Evolutionary conservation across 495 filamentous ascomycete species (phyloP).

Genomic region (Thermothielavioides terrestris): DNA sequence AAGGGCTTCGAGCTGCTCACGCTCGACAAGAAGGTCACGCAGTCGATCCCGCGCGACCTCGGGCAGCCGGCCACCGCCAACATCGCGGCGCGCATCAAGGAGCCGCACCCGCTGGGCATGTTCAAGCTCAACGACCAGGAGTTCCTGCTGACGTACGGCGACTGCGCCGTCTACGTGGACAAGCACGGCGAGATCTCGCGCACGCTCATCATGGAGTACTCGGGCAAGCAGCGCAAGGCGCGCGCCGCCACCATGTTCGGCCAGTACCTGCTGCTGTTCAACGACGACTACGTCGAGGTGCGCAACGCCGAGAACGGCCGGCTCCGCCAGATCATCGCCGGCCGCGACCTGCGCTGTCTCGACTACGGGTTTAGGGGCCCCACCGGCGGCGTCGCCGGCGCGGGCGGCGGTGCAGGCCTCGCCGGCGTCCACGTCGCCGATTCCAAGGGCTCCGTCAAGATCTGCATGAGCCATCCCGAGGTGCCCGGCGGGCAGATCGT

Average conservation of each 20-base stretch:
- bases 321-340: constrained; percentile 86
- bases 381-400: constrained; percentile 27
- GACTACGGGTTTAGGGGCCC: constrained; percentile 69
- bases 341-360: constrained; percentile 74
- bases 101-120: constrained; percentile 85
- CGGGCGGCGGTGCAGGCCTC: not conserved
- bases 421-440: constrained; percentile 18
- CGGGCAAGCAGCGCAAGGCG: constrained; percentile 78
- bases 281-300: constrained; percentile 87
- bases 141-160: constrained; percentile 87
- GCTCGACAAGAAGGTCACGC: constrained; percentile 89
- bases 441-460: constrained; percentile 65
- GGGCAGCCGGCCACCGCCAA: constrained; percentile 62
- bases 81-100: constrained; percentile 71
- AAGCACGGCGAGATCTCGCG: constrained; percentile 93
- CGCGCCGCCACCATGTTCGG: constrained; percentile 66
- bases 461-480: constrained; percentile 92
- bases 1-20: constrained; percentile 95
- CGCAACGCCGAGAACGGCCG: constrained; percentile 94
- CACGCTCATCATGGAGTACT: constrained; percentile 93
- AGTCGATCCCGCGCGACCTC: constrained; percentile 75
- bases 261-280: constrained; percentile 73
- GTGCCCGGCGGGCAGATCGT: constrained; percentile 72
- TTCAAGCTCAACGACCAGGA: constrained; percentile 89
- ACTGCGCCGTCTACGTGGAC: constrained; percentile 95